Conservation (phyloP, 2,329 filamentous ascomycete genomes). For the Ascochyta rabiei region DNA sequence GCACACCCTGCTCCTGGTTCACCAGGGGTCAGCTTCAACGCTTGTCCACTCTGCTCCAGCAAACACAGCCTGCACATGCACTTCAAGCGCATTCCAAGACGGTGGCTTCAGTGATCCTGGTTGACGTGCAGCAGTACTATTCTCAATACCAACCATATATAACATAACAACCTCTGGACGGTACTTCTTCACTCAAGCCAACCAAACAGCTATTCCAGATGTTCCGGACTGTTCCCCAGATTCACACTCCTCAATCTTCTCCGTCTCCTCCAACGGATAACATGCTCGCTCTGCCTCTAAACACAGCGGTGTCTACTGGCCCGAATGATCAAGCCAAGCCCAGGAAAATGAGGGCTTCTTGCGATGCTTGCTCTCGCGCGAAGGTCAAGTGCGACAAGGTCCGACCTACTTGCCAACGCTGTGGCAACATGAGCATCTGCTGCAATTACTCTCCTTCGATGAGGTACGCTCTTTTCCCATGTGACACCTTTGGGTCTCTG, state of each 20-base stretch:
- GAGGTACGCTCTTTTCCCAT: conserved; percentile 34
- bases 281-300: conserved; percentile 30
- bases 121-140: conserved; percentile 21
- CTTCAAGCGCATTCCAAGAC: conserved; percentile 30
- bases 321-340: conserved; percentile 37
- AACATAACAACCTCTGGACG: conserved; percentile 30
- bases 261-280: conserved; percentile 33
- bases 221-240: conserved; percentile 40
- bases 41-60: conserved; percentile 33
- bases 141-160: conserved; percentile 38
- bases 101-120: conserved; percentile 27
- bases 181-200: conserved; percentile 19
- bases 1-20: conserved; percentile 33
- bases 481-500: not conserved
- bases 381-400: conserved; percentile 50
- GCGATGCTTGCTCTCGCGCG: conserved; percentile 47
- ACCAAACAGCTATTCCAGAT: conserved; percentile 26
- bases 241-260: conserved; percentile 28
- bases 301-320: conserved; percentile 27
- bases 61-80: conserved; percentile 31
- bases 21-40: conserved; percentile 41
- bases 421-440: conserved; percentile 47
- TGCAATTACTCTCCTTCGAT: conserved; percentile 50
- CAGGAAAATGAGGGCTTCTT: conserved; percentile 47
- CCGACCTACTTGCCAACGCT: conserved; percentile 45